A percentile compares a stretch with the other conserved stretches of the same genome.
Evolutionary conservation across 2,329 filamentous ascomycete genomes (phyloP).

Genomic region (Nothomitra cinnamomea): DNA sequence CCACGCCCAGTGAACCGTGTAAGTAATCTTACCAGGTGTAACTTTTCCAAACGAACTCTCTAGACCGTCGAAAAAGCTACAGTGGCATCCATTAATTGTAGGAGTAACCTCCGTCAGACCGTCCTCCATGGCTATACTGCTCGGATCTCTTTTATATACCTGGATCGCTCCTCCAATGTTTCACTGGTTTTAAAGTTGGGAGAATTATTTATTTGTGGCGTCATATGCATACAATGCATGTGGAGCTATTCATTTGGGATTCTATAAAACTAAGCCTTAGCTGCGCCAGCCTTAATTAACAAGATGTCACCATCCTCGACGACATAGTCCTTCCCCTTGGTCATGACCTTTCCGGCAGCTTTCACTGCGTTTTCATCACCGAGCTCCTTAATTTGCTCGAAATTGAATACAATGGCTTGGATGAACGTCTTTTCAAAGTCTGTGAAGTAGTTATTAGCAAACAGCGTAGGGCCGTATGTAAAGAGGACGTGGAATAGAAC

Average conservation of each 20-base stretch:
- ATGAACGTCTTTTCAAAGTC: slow-evolving; percentile 99
- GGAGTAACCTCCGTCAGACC: too few species aligned
- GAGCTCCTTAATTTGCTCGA: slow-evolving; percentile 58
- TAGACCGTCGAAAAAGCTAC: too few species aligned
- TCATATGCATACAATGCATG: background rate
- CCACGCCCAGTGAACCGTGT: too few species aligned
- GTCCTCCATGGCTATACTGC: too few species aligned
- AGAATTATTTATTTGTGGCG: background rate
- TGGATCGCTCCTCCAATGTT: too few species aligned
- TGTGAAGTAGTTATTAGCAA: slow-evolving; percentile 6
- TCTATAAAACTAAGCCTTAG: slow-evolving; percentile 40
- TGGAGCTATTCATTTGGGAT: background rate
- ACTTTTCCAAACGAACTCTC: too few species aligned
- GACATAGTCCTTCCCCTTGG: slow-evolving; percentile 95
- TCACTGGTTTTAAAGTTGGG: too few species aligned
- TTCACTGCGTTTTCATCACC: slow-evolving; percentile 81
- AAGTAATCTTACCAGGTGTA: too few species aligned
- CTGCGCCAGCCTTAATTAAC: slow-evolving; percentile 78
- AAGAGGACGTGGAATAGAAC: background rate
- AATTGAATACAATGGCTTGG: slow-evolving; percentile 91
- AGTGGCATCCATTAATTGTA: too few species aligned
- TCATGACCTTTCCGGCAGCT: slow-evolving; percentile 91
- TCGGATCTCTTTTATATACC: too few species aligned
- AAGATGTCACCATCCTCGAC: slow-evolving; percentile 69
- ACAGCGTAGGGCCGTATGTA: slow-evolving; percentile 3